Evolutionary conservation across 768 basidiomycete species (phyloP), one percentile per base, ranked within the genome.

Genomic region (Mycena galericulata): DNA sequence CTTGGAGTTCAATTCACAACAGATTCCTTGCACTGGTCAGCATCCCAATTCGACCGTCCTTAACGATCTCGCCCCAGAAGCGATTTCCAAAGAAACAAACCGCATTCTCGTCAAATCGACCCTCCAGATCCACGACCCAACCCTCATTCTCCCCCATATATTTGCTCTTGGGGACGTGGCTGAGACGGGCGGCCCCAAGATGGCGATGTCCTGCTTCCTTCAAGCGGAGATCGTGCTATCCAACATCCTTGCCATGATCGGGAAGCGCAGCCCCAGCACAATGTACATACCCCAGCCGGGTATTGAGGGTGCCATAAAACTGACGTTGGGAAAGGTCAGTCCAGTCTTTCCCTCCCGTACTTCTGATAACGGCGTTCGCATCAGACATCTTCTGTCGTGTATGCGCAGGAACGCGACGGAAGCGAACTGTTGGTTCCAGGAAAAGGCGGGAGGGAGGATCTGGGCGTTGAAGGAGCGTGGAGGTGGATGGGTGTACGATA

Each of bases 161-260:
- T 64, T 64, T 26, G 62, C 62, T 17, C 18, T 64, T 4, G 62
- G 62, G 20, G 62, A 64, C 20, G 62, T 64, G 14, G 62, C 53
- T 17, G 51, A 17, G n/a, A 41, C 38, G 3, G 62, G 62, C 8
- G 62, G 62, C 4, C 51, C 62, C 3, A 54, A 56, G 30, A 64
- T 64, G 62, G 36, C 51, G 30, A 51, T 51, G 6, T 51, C 62
- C 1, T 26, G 38, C 7, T 26, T 43, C 10, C 20, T 46, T 14
- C 62, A 64, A 18, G 50, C 51, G 10, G 51, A 56, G 32, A 45
- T 64, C 43, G 62, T 55, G 36, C 26, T 55, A 4, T 41, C 32
- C 1, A 64, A 64, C 30, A 56, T 64, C 26, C 22, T 43, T 36
- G 27, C n/a, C 11, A 54, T 64, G 38, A 41, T 47, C 40, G 6